Conservation (phyloP, 139 green algal species). For the Chlamydomonas sphaeroides region DNA sequence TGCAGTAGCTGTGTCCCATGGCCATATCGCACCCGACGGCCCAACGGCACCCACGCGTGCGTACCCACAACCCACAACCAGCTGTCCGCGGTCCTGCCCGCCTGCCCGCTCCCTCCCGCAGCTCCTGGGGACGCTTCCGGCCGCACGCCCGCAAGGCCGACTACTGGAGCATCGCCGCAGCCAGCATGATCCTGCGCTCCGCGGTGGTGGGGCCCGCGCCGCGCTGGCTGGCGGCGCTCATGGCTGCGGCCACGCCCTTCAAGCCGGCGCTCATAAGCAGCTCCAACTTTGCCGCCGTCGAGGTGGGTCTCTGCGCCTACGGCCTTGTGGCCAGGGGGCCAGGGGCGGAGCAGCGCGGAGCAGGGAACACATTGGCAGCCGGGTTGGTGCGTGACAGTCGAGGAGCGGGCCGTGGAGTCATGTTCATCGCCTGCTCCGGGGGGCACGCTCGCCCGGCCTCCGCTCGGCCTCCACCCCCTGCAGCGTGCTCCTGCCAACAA, state of each 20-base stretch:
- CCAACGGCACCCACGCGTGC: no score
- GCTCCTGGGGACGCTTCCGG: neutral
- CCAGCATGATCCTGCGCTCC: conserved; percentile 7
- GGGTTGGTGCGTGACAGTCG: no score
- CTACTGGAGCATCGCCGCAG: conserved; percentile 25
- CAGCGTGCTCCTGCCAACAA: neutral
- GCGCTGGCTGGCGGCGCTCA: conserved; percentile 32
- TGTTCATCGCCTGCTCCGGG: no score
- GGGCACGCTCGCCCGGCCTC: neutral
- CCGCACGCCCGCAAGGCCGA: conserved; percentile 10
- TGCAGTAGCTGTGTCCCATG: no score
- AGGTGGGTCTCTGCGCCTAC: conserved; percentile 23
- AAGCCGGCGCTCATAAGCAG: conserved; percentile 60
- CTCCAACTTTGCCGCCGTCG: conserved; percentile 55
- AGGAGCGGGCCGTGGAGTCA: no score
- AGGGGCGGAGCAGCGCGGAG: no score
- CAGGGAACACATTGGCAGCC: no score
- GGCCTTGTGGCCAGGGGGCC: no score
- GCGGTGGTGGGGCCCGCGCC: conserved; percentile 14
- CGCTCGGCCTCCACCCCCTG: neutral
- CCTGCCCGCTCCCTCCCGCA: neutral
- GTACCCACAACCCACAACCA: neutral
- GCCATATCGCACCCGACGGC: no score
- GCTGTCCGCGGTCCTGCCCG: neutral
- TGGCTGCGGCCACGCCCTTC: conserved; percentile 66